These are phyloP conservation scores for Oidiodendron maius DNA, from an alignment of 495 filamentous ascomycete species.

Conservation along the genomic window DNA sequence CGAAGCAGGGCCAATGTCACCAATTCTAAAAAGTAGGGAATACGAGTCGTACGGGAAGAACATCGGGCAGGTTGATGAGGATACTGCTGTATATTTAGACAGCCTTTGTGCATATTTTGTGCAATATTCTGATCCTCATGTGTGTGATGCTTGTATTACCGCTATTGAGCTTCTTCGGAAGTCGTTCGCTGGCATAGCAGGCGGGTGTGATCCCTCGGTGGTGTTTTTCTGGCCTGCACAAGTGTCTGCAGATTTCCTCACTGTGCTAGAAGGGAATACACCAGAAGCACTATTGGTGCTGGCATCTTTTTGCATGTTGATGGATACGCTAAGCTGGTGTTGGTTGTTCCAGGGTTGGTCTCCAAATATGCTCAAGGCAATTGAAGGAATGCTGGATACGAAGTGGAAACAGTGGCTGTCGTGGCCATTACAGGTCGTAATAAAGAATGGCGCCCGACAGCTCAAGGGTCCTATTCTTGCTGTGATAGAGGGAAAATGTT, in stretches of 20 bases:
- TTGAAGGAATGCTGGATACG: not conserved
- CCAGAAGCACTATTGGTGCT: slow-evolving; percentile 1
- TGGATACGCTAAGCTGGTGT: not conserved
- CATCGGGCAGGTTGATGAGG: not conserved
- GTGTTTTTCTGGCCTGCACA: not conserved
- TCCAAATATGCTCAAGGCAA: not conserved
- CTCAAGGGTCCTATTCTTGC: not conserved
- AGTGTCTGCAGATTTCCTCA: not conserved
- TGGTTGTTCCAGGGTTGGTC: not conserved
- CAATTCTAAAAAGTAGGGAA: not conserved
- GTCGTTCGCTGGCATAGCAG: not conserved
- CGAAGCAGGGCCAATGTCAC: not conserved
- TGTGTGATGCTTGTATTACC: not conserved
- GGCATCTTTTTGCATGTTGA: not conserved
- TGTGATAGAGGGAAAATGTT: slow-evolving; percentile 1
- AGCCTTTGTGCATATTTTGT: not conserved
- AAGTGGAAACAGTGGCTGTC: not conserved
- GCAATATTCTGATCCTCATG: not conserved
- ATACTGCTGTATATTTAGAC: not conserved
- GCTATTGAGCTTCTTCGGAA: not conserved
- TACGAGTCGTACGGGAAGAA: not conserved
- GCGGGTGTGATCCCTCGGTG: not conserved
- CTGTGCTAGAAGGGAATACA: not conserved
- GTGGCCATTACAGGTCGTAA: not conserved
- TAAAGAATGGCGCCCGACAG: not conserved